Conservation (phyloP, 169 alveolate genomes). For the Eimeria brunetti region DNA sequence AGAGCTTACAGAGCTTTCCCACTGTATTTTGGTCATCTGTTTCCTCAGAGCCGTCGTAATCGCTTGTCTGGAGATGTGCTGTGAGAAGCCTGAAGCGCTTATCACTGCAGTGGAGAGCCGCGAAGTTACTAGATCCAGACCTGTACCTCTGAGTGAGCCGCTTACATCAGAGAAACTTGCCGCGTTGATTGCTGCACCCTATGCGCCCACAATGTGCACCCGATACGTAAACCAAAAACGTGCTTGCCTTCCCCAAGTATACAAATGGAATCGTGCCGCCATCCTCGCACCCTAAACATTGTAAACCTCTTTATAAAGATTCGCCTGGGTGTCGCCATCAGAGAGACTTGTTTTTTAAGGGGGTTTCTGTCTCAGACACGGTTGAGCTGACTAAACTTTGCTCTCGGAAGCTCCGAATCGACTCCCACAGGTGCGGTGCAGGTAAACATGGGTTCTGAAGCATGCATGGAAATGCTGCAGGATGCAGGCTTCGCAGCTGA, state of each 20-base stretch:
- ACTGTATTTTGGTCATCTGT: neutral
- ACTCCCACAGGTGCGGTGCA: slow-evolving; percentile 46
- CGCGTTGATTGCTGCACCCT: neutral
- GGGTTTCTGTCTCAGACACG: slow-evolving; percentile 82
- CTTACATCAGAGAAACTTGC: neutral
- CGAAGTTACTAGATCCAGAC: slow-evolving; percentile 56
- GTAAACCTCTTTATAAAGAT: neutral
- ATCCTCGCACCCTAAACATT: neutral
- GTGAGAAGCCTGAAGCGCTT: slow-evolving; percentile 84
- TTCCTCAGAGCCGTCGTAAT: slow-evolving; percentile 91
- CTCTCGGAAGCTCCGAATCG: slow-evolving; percentile 82
- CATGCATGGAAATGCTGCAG: neutral
- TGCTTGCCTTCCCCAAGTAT: neutral
- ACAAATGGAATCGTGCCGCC: neutral
- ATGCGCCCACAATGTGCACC: neutral
- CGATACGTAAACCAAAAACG: neutral
- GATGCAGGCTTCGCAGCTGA: too few relatives aligned
- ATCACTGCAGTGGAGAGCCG: slow-evolving; percentile 83
- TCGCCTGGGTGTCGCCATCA: neutral
- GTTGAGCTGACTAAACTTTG: slow-evolving; percentile 88
- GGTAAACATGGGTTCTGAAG: neutral
- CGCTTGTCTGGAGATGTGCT: slow-evolving; percentile 86
- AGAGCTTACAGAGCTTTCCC: neutral
- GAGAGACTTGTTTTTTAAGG: neutral
- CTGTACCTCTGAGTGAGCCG: slow-evolving; percentile 69